Evolutionary conservation across 257 asterid species (phyloP).

Genomic region (Solanum tarapatanum): DNA sequence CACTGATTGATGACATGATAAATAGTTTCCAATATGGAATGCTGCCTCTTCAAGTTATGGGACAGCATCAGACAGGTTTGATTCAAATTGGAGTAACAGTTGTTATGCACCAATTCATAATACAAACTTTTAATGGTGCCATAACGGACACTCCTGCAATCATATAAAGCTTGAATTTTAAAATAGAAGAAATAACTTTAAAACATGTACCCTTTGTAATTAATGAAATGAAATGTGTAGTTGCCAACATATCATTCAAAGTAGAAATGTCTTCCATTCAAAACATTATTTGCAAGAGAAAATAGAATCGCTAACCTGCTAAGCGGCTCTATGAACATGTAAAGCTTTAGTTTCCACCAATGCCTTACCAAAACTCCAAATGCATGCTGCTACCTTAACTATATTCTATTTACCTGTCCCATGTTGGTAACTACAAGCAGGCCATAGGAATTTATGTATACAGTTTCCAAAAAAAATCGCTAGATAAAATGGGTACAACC

Average conservation of each 20-base stretch:
- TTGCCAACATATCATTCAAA: not conserved
- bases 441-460: not conserved
- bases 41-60: constrained; percentile 55
- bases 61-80: constrained; percentile 29
- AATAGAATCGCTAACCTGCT: not conserved
- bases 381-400: not conserved
- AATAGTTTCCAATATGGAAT: constrained; percentile 51
- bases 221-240: not conserved
- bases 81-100: constrained; percentile 54
- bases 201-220: not conserved
- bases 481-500: not conserved
- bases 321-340: not conserved
- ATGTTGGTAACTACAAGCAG: not conserved
- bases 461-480: not conserved
- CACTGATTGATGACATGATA: constrained; percentile 65
- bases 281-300: not conserved
- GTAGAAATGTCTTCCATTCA: not conserved
- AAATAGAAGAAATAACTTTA: not conserved
- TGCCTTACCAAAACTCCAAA: not conserved
- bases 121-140: not conserved
- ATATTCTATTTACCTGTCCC: not conserved
- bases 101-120: not conserved
- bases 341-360: not conserved
- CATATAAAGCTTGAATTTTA: not conserved
- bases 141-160: not conserved